Base-by-base conservation (phyloP, 371 early-diverging fungal genomes). In the Thermomucor indicae-seudaticae region DNA sequence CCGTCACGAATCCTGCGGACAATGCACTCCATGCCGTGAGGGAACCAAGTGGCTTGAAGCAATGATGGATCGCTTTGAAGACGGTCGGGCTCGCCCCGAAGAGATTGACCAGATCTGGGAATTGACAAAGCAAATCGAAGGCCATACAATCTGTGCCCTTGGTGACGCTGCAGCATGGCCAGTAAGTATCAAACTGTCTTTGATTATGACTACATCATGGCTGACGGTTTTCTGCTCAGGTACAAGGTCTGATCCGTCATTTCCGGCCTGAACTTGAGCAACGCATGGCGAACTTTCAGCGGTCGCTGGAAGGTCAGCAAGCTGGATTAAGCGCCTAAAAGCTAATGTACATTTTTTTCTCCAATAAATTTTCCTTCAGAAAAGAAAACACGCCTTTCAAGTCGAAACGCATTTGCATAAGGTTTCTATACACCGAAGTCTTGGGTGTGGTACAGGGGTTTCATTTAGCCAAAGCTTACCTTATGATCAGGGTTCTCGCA, bases 121-220 rank as follows among this genome's bases (percentile, higher is more conserved):
- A 71, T 75, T 97, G 47, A 85, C 92, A 38, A 84, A 92, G 66
- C 92, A 96, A 75, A 97, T 97, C 67, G 96, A 97, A 72, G 98
- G 98, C 6, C 96, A 96, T 65, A 96, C 98, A 22, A 97, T 97
- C 55, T 97, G 98, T 69, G 98, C 97, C 34, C 71, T 97, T 71
- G 98, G 96, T 49, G 98, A 97, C 77, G 98, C 98, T 38, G 96
- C 98, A 23, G 98, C 98, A 49, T 96, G 96, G 96, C 98, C 98
- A 16, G 92, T 49, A 49, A 49, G 50, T 39, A 14, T 11, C 5
- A 34, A 4, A 12, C n/a, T 32, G 19, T 22, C 16, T 17, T 19
- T n/a, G 6, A 16, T 1, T 8, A 20, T 30, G 0, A 2, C 16
- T 17, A 28, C 25, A 12, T 32, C 19, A 11, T 10, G 1, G 3